Conservation (phyloP, 345 rosid species). For the Eutrema japonicum region DNA sequence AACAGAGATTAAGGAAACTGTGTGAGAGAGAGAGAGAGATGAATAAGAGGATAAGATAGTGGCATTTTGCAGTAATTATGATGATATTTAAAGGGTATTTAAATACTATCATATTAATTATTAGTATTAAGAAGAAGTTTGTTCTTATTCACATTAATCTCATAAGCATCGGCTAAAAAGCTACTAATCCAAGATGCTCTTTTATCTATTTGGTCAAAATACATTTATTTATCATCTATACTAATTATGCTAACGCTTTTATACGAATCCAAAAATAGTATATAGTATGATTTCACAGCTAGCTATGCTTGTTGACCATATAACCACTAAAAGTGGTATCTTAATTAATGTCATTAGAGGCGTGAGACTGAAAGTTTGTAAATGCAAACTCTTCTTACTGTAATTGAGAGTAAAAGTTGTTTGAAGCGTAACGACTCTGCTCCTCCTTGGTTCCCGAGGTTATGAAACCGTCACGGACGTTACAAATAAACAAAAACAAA, state of each 20-base stretch:
- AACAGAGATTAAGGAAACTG: slow-evolving; percentile 32
- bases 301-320: slow-evolving; percentile 17
- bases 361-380: slow-evolving; percentile 9
- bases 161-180: slow-evolving; percentile 32
- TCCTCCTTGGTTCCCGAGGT: slow-evolving; percentile 25
- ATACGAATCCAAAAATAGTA: neutral
- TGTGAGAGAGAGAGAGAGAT: neutral
- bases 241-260: slow-evolving; percentile 31
- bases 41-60: slow-evolving; percentile 25
- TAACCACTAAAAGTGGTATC: neutral
- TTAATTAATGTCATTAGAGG: neutral
- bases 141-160: slow-evolving; percentile 38
- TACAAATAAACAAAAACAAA: slow-evolving; percentile 7
- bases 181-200: slow-evolving; percentile 27
- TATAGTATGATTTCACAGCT: slow-evolving; percentile 13
- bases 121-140: slow-evolving; percentile 13
- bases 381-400: neutral
- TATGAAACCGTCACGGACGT: slow-evolving; percentile 42
- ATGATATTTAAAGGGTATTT: neutral
- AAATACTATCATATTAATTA: neutral
- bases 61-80: slow-evolving; percentile 30
- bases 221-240: neutral
- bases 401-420: neutral
- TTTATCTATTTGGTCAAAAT: slow-evolving; percentile 32
- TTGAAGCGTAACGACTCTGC: slow-evolving; percentile 43